Conservation (phyloP, 1,139 yeast genomes). For the Candida sanyaensis region DNA sequence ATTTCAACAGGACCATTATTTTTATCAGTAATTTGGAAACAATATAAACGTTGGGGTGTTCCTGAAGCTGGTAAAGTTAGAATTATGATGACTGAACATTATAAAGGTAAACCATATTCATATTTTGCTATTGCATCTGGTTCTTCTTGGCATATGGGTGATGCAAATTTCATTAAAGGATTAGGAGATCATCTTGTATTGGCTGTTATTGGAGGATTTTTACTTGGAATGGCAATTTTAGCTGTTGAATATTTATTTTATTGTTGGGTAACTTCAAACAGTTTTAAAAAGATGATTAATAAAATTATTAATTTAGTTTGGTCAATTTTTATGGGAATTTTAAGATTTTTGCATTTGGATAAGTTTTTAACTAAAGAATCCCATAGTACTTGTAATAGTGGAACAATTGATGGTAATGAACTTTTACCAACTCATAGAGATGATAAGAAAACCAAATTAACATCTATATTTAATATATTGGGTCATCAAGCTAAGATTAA, state of each 20-base stretch:
- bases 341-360: slow-evolving; percentile 16
- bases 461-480: slow-evolving; percentile 1
- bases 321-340: slow-evolving; percentile 5
- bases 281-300: slow-evolving; percentile 27
- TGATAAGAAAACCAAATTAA: slow-evolving; percentile 2
- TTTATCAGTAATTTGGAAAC: slow-evolving; percentile 84
- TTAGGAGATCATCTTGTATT: slow-evolving; percentile 70
- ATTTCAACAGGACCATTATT: slow-evolving; percentile 91
- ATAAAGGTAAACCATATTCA: slow-evolving; percentile 57
- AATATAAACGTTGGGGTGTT: slow-evolving; percentile 77
- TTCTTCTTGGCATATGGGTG: slow-evolving; percentile 88
- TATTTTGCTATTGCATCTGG: slow-evolving; percentile 77
- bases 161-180: slow-evolving; percentile 72
- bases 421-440: slow-evolving; percentile 9
- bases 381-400: slow-evolving; percentile 1
- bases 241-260: slow-evolving; percentile 66
- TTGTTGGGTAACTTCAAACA: slow-evolving; percentile 38
- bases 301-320: slow-evolving; percentile 9
- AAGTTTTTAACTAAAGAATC: slow-evolving; percentile 8
- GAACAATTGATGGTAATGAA: not conserved
- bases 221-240: slow-evolving; percentile 56
- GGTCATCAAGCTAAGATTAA: slow-evolving; percentile 17
- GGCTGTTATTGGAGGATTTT: slow-evolving; percentile 69
- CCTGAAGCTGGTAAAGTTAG: slow-evolving; percentile 65
- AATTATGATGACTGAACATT: slow-evolving; percentile 70